These are phyloP conservation scores for Raphanus raphanistrum DNA, from an alignment of 345 rosid genomes.

Conservation along the genomic window DNA sequence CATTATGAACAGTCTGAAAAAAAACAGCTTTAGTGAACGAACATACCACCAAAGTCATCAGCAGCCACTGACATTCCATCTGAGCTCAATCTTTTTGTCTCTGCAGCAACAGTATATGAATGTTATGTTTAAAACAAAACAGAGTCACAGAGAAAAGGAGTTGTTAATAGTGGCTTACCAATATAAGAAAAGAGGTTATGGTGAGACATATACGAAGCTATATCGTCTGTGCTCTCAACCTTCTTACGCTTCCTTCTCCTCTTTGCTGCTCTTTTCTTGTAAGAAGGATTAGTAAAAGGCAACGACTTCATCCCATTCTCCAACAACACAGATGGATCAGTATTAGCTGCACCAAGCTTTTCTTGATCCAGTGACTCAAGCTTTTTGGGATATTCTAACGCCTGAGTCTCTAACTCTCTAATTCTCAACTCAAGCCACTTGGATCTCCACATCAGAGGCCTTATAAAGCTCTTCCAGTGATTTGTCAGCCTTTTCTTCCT, in stretches of 20 bases:
- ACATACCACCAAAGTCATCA: slow-evolving; percentile 58
- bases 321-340: slow-evolving; percentile 42
- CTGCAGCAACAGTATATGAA: slow-evolving; percentile 44
- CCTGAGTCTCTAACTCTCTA: slow-evolving; percentile 67
- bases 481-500: slow-evolving; percentile 85
- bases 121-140: slow-evolving; percentile 5
- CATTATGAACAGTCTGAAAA: slow-evolving; percentile 8
- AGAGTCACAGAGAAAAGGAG: neutral
- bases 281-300: slow-evolving; percentile 58
- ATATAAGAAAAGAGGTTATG: slow-evolving; percentile 74
- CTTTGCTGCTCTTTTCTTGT: slow-evolving; percentile 57
- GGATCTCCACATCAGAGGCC: slow-evolving; percentile 91
- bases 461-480: slow-evolving; percentile 81
- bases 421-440: slow-evolving; percentile 84
- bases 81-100: slow-evolving; percentile 58
- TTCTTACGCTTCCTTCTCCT: slow-evolving; percentile 73
- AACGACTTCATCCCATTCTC: slow-evolving; percentile 63
- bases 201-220: slow-evolving; percentile 55
- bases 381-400: slow-evolving; percentile 58
- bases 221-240: slow-evolving; percentile 59
- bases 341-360: slow-evolving; percentile 40
- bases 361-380: slow-evolving; percentile 50
- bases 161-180: slow-evolving; percentile 45
- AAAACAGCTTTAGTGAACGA: neutral
- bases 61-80: slow-evolving; percentile 52